A percentile compares a stretch with the other conserved stretches of the same genome.
Evolutionary conservation across 148 eudicot species (phyloP).

Genomic region (Vaccinium vitisidaea): DNA sequence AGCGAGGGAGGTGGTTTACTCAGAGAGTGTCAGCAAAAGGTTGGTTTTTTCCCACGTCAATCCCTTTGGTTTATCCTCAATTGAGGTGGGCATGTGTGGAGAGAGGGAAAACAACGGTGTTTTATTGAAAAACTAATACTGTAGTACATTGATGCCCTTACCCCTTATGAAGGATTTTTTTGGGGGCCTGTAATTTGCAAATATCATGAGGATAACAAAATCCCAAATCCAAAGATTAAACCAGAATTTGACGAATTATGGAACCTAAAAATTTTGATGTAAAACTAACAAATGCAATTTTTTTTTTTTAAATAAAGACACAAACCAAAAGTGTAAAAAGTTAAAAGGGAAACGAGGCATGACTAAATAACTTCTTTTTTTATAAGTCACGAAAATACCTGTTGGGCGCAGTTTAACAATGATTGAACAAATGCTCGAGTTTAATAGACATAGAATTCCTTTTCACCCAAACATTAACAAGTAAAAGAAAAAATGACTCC

Average conservation of each 20-base stretch:
- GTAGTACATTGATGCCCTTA: neutral
- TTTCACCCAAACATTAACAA: neutral
- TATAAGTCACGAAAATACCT: neutral
- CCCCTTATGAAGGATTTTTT: neutral
- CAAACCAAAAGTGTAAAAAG: too few species aligned
- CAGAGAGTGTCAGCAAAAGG: constrained; percentile 49
- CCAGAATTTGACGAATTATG: neutral
- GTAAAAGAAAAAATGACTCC: neutral
- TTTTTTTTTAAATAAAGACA: too few species aligned
- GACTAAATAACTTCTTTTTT: too few species aligned
- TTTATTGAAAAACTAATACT: neutral
- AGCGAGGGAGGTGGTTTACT: neutral
- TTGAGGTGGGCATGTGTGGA: constrained; percentile 31
- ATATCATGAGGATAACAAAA: neutral
- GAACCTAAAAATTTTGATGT: too few species aligned
- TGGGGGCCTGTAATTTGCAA: neutral
- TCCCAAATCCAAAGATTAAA: neutral
- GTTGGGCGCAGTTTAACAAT: neutral
- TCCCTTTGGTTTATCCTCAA: constrained; percentile 36
- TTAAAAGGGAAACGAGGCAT: too few species aligned
- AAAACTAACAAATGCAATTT: too few species aligned
- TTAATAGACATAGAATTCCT: neutral
- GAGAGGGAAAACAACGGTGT: constrained; percentile 24
- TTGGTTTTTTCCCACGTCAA: constrained; percentile 47
- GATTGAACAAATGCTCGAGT: neutral